Percentiles rank a stretch among this genome's conserved stretches.
phyloP scores from a whole-genome alignment of 1,284 basidiomycete genomes.

The Moesziomyces globuligerus region DNA sequence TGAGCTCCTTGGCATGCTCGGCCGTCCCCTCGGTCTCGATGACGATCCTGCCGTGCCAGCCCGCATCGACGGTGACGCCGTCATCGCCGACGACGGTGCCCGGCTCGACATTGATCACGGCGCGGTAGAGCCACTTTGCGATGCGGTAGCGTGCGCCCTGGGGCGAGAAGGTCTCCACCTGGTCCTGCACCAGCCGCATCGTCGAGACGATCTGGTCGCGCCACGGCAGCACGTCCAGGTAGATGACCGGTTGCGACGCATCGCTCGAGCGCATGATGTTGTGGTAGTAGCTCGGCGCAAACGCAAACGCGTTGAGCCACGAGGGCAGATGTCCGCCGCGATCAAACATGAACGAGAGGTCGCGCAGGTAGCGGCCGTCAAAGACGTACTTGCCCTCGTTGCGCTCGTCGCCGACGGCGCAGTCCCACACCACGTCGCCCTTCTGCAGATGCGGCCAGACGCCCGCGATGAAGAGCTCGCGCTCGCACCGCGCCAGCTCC shows the following conservation, averaged over 20 bases:
- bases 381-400: constrained; percentile 66
- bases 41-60: constrained; percentile 56
- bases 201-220: constrained; percentile 63
- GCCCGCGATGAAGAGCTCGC: constrained; percentile 65
- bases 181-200: constrained; percentile 67
- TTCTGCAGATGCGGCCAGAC: constrained; percentile 63
- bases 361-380: constrained; percentile 65
- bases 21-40: constrained; percentile 64
- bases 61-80: constrained; percentile 46
- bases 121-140: constrained; percentile 68
- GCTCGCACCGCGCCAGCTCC: constrained; percentile 60
- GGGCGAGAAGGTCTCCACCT: constrained; percentile 65
- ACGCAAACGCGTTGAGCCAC: constrained; percentile 67
- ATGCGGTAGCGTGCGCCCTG: constrained; percentile 67
- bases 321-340: constrained; percentile 67
- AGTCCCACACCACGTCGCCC: constrained; percentile 68
- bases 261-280: constrained; percentile 63
- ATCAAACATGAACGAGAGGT: constrained; percentile 66
- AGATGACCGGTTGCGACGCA: constrained; percentile 55
- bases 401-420: constrained; percentile 61
- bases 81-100: constrained; percentile 52
- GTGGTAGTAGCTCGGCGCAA: constrained; percentile 68
- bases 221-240: constrained; percentile 65
- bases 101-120: constrained; percentile 53
- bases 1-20: constrained; percentile 61